phyloP scores from a whole-genome alignment of 108 stramenopile genomes.

The Cyclotella sp. region DNA sequence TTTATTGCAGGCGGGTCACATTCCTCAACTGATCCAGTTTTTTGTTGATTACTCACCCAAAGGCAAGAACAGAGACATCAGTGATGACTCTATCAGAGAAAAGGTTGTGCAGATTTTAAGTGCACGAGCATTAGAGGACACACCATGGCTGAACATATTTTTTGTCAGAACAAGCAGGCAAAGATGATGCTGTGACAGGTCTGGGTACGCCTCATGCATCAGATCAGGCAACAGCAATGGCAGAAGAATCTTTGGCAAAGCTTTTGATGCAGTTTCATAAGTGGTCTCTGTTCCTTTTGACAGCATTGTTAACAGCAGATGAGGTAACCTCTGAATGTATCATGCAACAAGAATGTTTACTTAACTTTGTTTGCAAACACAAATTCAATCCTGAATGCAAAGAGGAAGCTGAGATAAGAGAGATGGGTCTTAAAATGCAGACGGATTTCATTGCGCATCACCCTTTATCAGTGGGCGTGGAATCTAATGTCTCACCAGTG shows the following conservation, averaged over 20 bases:
- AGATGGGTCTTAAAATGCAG: slow-evolving; percentile 70
- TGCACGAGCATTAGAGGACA: slow-evolving; percentile 71
- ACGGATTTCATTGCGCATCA: slow-evolving; percentile 55
- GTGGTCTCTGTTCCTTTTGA: slow-evolving; percentile 73
- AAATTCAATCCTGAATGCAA: slow-evolving; percentile 47
- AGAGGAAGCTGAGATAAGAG: slow-evolving; percentile 67
- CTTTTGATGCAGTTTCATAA: slow-evolving; percentile 43
- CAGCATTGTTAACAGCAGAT: slow-evolving; percentile 79
- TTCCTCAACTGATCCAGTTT: slow-evolving; percentile 63
- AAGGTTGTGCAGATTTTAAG: slow-evolving; percentile 76
- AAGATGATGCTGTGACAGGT: slow-evolving; percentile 54
- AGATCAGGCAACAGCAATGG: neutral
- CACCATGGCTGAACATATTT: slow-evolving; percentile 66
- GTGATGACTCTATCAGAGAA: slow-evolving; percentile 58
- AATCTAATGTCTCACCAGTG: neutral
- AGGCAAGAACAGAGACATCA: slow-evolving; percentile 21
- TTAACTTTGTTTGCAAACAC: slow-evolving; percentile 50
- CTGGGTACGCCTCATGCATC: slow-evolving; percentile 37
- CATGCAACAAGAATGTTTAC: slow-evolving; percentile 38
- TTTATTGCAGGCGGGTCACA: slow-evolving; percentile 68
- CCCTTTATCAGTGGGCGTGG: slow-evolving; percentile 21
- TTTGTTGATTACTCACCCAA: slow-evolving; percentile 49
- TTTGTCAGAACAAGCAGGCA: slow-evolving; percentile 63
- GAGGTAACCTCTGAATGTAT: slow-evolving; percentile 42
- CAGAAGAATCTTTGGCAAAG: slow-evolving; percentile 1